These are phyloP conservation scores for Syncephalastrum contaminatum DNA, from an alignment of 371 early-diverging fungal species.

Conservation along the genomic window DNA sequence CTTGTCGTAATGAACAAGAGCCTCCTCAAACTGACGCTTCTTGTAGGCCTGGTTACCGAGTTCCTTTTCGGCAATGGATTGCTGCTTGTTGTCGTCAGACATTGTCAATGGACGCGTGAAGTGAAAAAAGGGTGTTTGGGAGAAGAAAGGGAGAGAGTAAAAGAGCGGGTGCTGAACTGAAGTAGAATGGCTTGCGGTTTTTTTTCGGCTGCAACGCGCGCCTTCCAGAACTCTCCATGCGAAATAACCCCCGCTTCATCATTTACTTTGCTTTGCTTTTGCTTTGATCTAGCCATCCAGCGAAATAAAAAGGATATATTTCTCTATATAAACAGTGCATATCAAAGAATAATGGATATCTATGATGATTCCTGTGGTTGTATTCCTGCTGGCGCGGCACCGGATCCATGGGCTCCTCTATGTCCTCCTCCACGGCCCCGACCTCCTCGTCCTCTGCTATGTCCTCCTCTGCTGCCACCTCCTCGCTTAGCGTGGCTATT, in stretches of 20 bases:
- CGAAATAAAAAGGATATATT: no score
- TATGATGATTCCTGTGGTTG: no score
- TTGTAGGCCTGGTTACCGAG: slow-evolving; percentile 93
- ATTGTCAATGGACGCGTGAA: slow-evolving; percentile 19
- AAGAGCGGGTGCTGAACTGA: neutral
- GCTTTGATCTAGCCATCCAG: neutral
- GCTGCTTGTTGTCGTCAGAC: slow-evolving; percentile 66
- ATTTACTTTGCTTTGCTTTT: no score
- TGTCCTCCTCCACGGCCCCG: no score
- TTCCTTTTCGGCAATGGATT: slow-evolving; percentile 83
- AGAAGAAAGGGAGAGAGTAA: neutral
- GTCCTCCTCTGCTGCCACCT: no score
- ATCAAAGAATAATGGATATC: no score
- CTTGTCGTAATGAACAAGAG: slow-evolving; percentile 85
- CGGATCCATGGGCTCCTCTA: no score
- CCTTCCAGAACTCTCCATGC: slow-evolving; percentile 9
- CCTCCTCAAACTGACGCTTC: slow-evolving; percentile 88
- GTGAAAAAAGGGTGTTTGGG: slow-evolving; percentile 2
- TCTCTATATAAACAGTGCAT: no score
- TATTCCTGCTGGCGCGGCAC: no score
- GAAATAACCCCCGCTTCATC: neutral
- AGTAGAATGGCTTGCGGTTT: neutral
- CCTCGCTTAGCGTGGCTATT: no score
- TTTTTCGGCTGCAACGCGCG: neutral
- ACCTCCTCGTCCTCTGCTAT: no score